Evolutionary conservation across 768 basidiomycete species (phyloP), one percentile per base, ranked within the genome.

Genomic region (Russula griseocarnosa): DNA sequence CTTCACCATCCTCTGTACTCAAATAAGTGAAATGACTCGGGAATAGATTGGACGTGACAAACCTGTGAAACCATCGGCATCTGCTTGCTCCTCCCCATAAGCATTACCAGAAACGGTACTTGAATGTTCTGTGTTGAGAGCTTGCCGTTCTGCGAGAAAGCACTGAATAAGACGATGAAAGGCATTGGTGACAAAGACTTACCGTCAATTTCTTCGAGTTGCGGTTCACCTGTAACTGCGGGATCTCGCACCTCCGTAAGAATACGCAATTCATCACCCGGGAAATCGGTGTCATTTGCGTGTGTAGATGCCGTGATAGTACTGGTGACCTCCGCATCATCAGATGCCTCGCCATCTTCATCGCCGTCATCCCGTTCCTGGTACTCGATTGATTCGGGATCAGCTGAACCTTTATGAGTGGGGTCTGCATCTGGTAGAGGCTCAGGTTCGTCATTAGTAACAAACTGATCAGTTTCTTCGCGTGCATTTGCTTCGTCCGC

Each of bases 381-480:
- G 47, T 51, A 13, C 42, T 55, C 59, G n/a, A 55, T 30, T 36
- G 50, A 52, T 46, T 61, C 50, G 22, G 18, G 49, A 57, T 46
- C 40, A 57, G 34, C 34, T 61, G 58, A 14, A 47, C 24, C 64
- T 55, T 65, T 26, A 10, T 61, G 36, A 46, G 50, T 20, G 40
- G 40, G 30, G 42, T 61, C 59, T 50, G 42, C 47, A 36, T 61
- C 64, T 56, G 51, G 28, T n/a, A 56, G 55, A 55, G 59, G 24
- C 26, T 61, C 55, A 44, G 59, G 13, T 61, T 52, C 64, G 40
- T 57, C 50, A 52, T 51, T 40, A 57, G 59, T 55, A 61, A 55
- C 59, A 65, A 57, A n/a, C 52, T 65, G 59, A 50, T 52, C 55
- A 57, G 49, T 36, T 60, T 60, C 58, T 42, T 65, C 64, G 32